Evolutionary conservation across 1,284 basidiomycete species (phyloP), one percentile per base, ranked within the genome.

Genomic region (Sanghuangporus sanghuang): DNA sequence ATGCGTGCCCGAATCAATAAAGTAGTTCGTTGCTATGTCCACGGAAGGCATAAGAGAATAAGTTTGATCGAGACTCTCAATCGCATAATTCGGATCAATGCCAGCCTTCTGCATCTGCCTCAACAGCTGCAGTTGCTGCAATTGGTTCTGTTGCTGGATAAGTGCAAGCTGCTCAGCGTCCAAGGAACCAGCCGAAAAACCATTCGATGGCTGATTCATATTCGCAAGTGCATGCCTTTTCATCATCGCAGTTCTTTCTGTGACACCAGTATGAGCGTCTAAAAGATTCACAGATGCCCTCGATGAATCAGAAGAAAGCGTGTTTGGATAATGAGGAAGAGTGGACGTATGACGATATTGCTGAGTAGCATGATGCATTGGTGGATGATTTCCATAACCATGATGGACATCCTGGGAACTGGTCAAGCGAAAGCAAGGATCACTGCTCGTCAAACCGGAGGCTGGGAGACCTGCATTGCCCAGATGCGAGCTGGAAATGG

Each of bases 21-120:
- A 53, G 27, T 58, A 39, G n/a, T 54, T 59, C 48, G 58, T 46
- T 21, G 55, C 16, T 46, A 65, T 65, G 32, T 62, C 55, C 49
- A 40, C 64, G 12, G 64, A 62, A 21, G 64, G 64, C 64, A 65
- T 65, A 21, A 65, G 60, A 8, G 59, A 56, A 12, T 48, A 56
- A 16, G 44, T 36, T 40, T 59, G 60, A 27, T 39, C 27, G 14
- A 42, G 64, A 36, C 36, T 21, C 18, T 60, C 42, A 16, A 64
- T 40, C 32, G 61, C 21, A 32, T 38, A 62, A 44, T 23, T 52
- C 39, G 64, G 39, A 50, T 61, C 59, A 46, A 64, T 7, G 32
- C 60, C 42, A 27, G 32, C 32, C 16, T 52, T 58, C 38, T 64
- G 63, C 59, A 64, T 61, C 23, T 65, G 64, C 18, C 59, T 56